Conservation (phyloP, 2,329 filamentous ascomycete genomes). For the Arthrinium puccinioides region DNA sequence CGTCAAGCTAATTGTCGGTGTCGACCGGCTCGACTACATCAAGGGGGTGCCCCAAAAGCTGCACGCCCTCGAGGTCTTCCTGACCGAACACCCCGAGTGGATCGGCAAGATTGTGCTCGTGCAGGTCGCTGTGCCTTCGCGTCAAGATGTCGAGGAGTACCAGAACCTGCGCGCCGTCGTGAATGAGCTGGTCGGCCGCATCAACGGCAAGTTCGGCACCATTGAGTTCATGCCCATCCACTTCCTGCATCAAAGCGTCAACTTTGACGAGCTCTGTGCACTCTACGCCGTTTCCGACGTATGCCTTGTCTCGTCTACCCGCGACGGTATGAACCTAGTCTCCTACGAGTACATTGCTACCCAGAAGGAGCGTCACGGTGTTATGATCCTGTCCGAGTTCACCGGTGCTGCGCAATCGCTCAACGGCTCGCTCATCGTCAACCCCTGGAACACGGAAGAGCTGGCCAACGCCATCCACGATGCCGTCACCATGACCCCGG, state of each 20-base stretch:
- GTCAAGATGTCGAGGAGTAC: conserved; percentile 96
- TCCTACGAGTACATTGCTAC: conserved; percentile 98
- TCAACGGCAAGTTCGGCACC: conserved; percentile 95
- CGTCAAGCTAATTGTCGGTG: conserved; percentile 92
- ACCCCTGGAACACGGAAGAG: conserved; percentile 98
- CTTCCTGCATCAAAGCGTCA: conserved; percentile 94
- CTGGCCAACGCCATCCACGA: conserved; percentile 89
- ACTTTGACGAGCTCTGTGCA: conserved; percentile 89
- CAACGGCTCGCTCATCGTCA: conserved; percentile 89
- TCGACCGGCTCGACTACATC: conserved; percentile 96
- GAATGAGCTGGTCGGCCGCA: conserved; percentile 92
- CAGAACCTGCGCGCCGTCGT: conserved; percentile 92
- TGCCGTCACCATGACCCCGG: conserved; percentile 91
- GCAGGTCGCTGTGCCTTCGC: conserved; percentile 89
- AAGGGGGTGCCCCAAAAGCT: conserved; percentile 97
- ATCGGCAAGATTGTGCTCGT: conserved; percentile 95
- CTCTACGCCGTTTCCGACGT: conserved; percentile 89
- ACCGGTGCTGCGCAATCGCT: conserved; percentile 91
- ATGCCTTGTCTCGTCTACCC: conserved; percentile 88
- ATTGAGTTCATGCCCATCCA: conserved; percentile 99
- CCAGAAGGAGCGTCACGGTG: conserved; percentile 82
- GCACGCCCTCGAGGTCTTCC: conserved; percentile 91
- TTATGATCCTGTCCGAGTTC: conserved; percentile 94
- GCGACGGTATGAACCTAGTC: conserved; percentile 97
- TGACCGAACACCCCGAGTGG: conserved; percentile 96